Evolutionary conservation across 129 eudicot genomes (phyloP).

Genomic region (Flaveria bidentis): DNA sequence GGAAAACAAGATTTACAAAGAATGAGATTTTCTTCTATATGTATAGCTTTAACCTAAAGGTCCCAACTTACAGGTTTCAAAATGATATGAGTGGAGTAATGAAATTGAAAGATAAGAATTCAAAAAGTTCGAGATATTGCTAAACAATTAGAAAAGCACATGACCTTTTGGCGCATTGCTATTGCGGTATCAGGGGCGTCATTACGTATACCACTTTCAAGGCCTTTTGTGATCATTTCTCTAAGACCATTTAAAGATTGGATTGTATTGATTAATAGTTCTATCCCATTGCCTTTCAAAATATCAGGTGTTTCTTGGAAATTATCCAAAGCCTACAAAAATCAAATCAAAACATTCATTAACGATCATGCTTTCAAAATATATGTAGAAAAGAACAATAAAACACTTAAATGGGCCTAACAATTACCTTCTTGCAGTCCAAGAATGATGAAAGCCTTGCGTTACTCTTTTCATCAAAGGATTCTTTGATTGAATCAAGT

Average conservation of each 20-base stretch:
- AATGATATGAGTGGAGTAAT: neutral
- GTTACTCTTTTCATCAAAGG: constrained; percentile 62
- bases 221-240: constrained; percentile 71
- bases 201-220: constrained; percentile 92
- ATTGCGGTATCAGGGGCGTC: constrained; percentile 95
- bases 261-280: constrained; percentile 49
- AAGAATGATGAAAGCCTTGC: constrained; percentile 62
- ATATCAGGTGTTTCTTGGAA: constrained; percentile 41
- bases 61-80: neutral
- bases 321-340: constrained; percentile 67
- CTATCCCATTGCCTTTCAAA: constrained; percentile 44
- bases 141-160: neutral
- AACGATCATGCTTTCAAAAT: constrained; percentile 3
- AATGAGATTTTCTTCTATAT: constrained; percentile 23
- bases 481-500: constrained; percentile 76
- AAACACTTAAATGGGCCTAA: neutral
- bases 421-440: constrained; percentile 73
- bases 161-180: constrained; percentile 98
- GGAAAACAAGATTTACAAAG: constrained; percentile 15
- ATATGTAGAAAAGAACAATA: constrained; percentile 4
- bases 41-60: constrained; percentile 4
- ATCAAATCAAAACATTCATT: constrained; percentile 23
- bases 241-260: constrained; percentile 62
- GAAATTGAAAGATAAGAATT: neutral
- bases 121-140: neutral